Percentiles rank a stretch among this genome's conserved stretches.
Conservation (phyloP, 805 yeast species). For the Lipomyces kockii region DNA sequence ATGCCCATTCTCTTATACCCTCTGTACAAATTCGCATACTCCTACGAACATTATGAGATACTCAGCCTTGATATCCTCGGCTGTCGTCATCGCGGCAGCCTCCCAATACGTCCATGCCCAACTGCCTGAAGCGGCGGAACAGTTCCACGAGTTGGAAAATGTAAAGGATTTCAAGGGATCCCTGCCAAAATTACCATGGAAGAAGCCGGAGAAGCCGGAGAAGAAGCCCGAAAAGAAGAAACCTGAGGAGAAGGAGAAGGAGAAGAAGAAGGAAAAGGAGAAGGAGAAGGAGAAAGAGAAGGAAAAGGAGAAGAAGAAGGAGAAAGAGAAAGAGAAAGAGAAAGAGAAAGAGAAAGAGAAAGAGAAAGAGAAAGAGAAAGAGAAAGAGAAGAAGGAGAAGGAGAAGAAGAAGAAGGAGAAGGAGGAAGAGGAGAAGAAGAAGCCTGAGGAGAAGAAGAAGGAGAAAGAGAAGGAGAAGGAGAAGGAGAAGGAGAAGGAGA, state of each 20-base stretch:
- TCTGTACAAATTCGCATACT: not conserved
- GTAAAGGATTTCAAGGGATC: not conserved
- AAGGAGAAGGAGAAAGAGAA: conserved; percentile 29
- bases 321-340: conserved; percentile 23
- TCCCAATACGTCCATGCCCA: conserved; percentile 1
- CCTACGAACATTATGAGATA: not conserved
- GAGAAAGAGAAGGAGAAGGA: conserved; percentile 15
- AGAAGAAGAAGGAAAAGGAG: conserved; percentile 20
- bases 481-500: not conserved
- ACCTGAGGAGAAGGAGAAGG: conserved; percentile 11
- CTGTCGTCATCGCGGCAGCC: not conserved
- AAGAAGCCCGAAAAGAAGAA: conserved; percentile 35
- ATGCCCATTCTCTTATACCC: not conserved
- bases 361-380: conserved; percentile 12
- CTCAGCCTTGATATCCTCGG: not conserved
- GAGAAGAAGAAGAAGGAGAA: conserved; percentile 5
- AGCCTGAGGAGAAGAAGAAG: conserved; percentile 11
- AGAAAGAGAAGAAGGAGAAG: conserved; percentile 1
- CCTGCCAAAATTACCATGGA: not conserved
- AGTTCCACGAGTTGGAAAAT: not conserved
- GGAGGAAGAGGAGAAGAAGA: not conserved
- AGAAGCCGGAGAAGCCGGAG: conserved; percentile 7
- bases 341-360: conserved; percentile 2
- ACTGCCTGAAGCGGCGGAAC: not conserved
- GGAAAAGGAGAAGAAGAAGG: conserved; percentile 31